Evolutionary conservation across 192 early-diverging fungal genomes (phyloP), one percentile per base, ranked within the genome.

Genomic region (Coemansia sp.): DNA sequence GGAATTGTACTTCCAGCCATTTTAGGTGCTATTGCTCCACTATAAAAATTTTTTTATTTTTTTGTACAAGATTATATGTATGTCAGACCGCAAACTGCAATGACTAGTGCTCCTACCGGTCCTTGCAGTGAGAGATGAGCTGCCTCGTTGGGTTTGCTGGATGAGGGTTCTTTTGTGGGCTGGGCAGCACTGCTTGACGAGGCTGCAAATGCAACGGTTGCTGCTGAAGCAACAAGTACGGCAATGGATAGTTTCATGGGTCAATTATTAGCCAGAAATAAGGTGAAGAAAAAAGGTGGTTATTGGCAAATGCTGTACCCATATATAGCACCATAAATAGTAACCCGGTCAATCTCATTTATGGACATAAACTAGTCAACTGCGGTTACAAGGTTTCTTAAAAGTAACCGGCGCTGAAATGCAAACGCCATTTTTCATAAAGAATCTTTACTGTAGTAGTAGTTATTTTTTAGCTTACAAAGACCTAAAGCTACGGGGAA

Each of bases 71-170:
- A 39, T 63, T 64, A 75, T 14, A 75, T 32, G 17, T 61, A 65
- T 5, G 62, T 39, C 11, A 75, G 53, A n/a, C 72, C 62, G 26
- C 65, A 68, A 3, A 75, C 51, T 16, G 65, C 72, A 50, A 75
- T 60, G 43, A 51, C 62, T 52, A 75, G 32, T 2, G 72, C 72
- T 6, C 72, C 66, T 15, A 69, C 47, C 2, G 72, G 64, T 15
- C 65, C 62, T 15, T 68, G 65, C 9, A 60, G 39, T 15, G 56
- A 49, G 1, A 64, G 17, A 28, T 64, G 55, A 9, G 60, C 57
- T 3, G 64, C 56, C 9, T 60, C 37, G 46, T 38, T 67, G 20
- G 56, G 18, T 49, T 63, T 74, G 49, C 57, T 60, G n/a, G 41
- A 20, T 18, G 12, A 28, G 5, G 44, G 43, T 14, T 28, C 51